Conservation (phyloP, 108 stramenopile species). For the Stephanodiscus triporus region DNA sequence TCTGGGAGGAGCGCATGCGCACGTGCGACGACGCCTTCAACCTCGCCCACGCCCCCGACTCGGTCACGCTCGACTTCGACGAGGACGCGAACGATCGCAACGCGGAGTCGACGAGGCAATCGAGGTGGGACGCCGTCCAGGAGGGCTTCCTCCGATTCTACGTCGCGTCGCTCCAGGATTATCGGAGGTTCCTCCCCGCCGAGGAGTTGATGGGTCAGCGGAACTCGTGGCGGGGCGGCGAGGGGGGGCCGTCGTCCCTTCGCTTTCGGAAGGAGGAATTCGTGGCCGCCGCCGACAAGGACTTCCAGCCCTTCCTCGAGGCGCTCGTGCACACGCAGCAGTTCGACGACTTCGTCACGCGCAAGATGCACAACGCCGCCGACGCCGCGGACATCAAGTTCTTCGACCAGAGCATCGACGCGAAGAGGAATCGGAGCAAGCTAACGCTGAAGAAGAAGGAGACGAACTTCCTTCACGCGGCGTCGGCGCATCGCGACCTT, state of each 20-base stretch:
- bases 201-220: conserved; percentile 21
- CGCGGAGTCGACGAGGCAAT: conserved; percentile 60
- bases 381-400: conserved; percentile 77
- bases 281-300: conserved; percentile 63
- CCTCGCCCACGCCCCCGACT: conserved; percentile 78
- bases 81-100: conserved; percentile 23
- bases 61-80: conserved; percentile 45
- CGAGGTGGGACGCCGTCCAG: conserved; percentile 84
- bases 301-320: conserved; percentile 68
- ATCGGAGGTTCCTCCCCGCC: conserved; percentile 67
- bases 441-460: conserved; percentile 68
- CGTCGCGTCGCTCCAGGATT: conserved; percentile 81
- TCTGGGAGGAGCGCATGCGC: conserved; percentile 76
- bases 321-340: conserved; percentile 82
- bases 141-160: conserved; percentile 90
- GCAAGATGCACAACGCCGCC: conserved; percentile 82
- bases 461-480: conserved; percentile 78
- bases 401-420: conserved; percentile 89
- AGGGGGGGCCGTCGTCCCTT: conserved; percentile 29
- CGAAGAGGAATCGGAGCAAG: conserved; percentile 82
- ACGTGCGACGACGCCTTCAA: conserved; percentile 82
- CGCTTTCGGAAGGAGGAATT: conserved; percentile 57
- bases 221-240: conserved; percentile 39
- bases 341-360: conserved; percentile 89
- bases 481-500: conserved; percentile 79